Evolutionary conservation across 345 rosid species (phyloP).

Genomic region (Salix purpurea): DNA sequence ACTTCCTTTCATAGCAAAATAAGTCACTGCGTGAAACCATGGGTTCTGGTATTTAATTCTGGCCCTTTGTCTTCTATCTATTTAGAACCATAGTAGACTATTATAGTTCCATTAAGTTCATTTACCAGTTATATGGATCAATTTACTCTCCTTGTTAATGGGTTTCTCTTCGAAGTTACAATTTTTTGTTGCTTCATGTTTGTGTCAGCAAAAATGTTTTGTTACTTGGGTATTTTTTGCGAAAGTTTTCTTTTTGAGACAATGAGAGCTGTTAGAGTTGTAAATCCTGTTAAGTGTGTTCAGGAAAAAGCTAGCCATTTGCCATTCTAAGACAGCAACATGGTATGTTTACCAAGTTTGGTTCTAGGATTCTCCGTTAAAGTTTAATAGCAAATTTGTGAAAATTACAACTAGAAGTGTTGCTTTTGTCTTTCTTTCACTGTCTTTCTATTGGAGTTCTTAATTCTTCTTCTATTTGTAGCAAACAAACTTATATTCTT

Average conservation of each 20-base stretch:
- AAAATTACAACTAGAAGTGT: background rate
- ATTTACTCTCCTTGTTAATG: background rate
- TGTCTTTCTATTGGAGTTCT: background rate
- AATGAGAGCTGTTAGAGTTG: background rate
- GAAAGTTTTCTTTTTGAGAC: background rate
- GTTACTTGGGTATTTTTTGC: background rate
- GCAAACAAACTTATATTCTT: background rate
- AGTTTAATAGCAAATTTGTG: background rate
- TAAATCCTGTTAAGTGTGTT: background rate
- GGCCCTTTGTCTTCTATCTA: background rate
- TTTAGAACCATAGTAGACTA: background rate
- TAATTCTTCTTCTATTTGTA: background rate
- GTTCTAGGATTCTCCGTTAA: background rate
- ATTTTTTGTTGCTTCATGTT: background rate
- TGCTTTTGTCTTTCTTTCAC: background rate
- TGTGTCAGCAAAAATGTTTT: background rate
- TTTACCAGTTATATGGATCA: background rate
- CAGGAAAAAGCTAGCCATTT: background rate
- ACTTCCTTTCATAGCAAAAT: conserved; percentile 71
- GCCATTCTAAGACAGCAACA: background rate
- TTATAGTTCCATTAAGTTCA: background rate
- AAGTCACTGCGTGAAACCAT: conserved; percentile 68
- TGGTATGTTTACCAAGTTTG: background rate
- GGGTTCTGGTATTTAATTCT: conserved; percentile 52
- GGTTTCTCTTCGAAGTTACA: background rate